These are phyloP conservation scores for Daldinia decipiens DNA, from an alignment of 495 filamentous ascomycete genomes.

Conservation along the genomic window DNA sequence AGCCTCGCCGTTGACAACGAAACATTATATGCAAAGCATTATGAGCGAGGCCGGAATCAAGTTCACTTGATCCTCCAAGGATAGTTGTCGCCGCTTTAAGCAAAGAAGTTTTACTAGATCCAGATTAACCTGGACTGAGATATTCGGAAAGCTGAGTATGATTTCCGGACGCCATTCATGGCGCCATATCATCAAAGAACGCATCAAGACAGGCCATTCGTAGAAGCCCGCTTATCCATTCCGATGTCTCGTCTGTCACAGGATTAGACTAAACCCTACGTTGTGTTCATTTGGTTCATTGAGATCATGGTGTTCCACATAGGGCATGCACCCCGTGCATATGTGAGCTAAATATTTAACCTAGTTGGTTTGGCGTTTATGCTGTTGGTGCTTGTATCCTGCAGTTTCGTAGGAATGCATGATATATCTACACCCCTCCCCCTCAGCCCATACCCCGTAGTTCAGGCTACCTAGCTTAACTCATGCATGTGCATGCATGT, in stretches of 20 bases:
- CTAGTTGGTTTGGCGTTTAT: background rate
- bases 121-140: background rate
- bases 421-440: background rate
- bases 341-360: background rate
- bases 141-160: background rate
- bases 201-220: background rate
- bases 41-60: background rate
- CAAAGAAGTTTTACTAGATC: background rate
- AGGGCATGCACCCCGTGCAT: background rate
- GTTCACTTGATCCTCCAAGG: background rate
- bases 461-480: background rate
- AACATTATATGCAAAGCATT: background rate
- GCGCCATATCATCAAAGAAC: background rate
- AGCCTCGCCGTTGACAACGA: background rate
- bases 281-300: background rate
- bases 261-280: background rate
- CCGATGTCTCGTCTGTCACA: background rate
- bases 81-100: background rate
- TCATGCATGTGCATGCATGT: background rate
- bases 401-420: background rate
- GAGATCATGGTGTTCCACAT: background rate
- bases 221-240: background rate
- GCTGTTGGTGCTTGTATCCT: background rate
- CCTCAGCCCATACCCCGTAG: background rate
- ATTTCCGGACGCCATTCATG: background rate